These are phyloP conservation scores for Kluyveromyces wickerhamii DNA, from an alignment of 805 yeast genomes.

Conservation along the genomic window DNA sequence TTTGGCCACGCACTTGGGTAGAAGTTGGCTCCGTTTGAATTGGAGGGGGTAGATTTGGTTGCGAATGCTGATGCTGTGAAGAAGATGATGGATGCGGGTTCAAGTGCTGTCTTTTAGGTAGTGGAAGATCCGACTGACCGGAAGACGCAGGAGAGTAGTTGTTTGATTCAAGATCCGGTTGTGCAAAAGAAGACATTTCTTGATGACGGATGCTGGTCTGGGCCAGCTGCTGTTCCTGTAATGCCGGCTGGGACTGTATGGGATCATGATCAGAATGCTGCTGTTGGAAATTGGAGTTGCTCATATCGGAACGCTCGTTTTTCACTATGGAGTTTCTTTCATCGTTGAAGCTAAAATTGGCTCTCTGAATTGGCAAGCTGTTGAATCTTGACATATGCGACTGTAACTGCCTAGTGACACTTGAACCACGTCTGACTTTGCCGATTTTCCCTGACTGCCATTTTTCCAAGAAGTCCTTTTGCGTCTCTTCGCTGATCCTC, in stretches of 20 bases:
- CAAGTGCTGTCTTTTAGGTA: conserved; percentile 2
- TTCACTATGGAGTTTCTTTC: conserved; percentile 15
- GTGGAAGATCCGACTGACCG: conserved; percentile 5
- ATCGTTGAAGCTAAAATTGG: conserved; percentile 31
- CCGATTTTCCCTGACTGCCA: conserved; percentile 68
- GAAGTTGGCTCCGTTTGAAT: conserved; percentile 7
- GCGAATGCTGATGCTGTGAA: conserved; percentile 6
- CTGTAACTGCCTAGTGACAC: conserved; percentile 73
- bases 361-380: conserved; percentile 33
- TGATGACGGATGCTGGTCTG: background rate
- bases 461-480: conserved; percentile 75
- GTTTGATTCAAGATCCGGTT: background rate
- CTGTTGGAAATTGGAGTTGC: background rate
- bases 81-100: conserved; percentile 1
- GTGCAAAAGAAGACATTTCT: background rate
- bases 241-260: background rate
- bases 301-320: background rate
- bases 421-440: conserved; percentile 70
- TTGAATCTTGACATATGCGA: conserved; percentile 50
- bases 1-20: conserved; percentile 8
- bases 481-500: conserved; percentile 84
- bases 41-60: conserved; percentile 3
- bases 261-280: background rate
- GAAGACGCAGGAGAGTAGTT: conserved; percentile 4
- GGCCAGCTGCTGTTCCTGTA: background rate